phyloP scores from a whole-genome alignment of 1,284 basidiomycete species.

The Grifola frondosa region DNA sequence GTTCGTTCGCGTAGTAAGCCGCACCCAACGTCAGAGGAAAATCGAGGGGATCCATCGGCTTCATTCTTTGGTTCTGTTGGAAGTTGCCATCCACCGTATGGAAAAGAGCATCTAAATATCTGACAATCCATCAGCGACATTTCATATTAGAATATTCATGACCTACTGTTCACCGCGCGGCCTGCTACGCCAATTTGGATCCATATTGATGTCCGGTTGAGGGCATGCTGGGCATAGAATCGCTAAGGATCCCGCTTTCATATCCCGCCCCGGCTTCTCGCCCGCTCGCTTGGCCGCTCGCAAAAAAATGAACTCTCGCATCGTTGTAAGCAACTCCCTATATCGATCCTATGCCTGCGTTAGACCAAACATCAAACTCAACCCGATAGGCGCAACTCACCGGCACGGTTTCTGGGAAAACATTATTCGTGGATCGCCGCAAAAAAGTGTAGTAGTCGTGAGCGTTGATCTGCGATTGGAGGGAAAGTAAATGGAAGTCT shows the following conservation, averaged over 20 bases:
- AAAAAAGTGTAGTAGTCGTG: constrained; percentile 15
- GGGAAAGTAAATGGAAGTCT: constrained; percentile 10
- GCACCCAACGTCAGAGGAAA: constrained; percentile 3
- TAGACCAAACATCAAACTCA: not conserved
- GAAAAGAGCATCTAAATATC: constrained; percentile 10
- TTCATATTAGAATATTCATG: not conserved
- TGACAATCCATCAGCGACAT: not conserved
- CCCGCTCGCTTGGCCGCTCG: constrained; percentile 1
- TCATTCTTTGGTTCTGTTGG: constrained; percentile 11
- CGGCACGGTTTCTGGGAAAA: constrained; percentile 8
- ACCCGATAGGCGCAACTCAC: constrained; percentile 4
- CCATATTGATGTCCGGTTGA: constrained; percentile 22
- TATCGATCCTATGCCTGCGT: constrained; percentile 14
- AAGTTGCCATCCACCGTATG: constrained; percentile 13
- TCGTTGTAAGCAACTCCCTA: constrained; percentile 14
- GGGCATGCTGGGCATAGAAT: constrained; percentile 19
- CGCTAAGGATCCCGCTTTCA: not conserved
- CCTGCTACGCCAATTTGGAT: constrained; percentile 9
- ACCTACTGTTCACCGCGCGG: not conserved
- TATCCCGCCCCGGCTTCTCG: not conserved
- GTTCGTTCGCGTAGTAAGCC: constrained; percentile 5
- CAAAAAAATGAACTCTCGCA: constrained; percentile 14
- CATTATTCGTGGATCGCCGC: constrained; percentile 8
- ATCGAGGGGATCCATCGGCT: constrained; percentile 11
- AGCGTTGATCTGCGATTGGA: constrained; percentile 9